Evolutionary conservation across 495 filamentous ascomycete genomes (phyloP), one percentile per base, ranked within the genome.

Genomic region (Podospora pseudocomata): DNA sequence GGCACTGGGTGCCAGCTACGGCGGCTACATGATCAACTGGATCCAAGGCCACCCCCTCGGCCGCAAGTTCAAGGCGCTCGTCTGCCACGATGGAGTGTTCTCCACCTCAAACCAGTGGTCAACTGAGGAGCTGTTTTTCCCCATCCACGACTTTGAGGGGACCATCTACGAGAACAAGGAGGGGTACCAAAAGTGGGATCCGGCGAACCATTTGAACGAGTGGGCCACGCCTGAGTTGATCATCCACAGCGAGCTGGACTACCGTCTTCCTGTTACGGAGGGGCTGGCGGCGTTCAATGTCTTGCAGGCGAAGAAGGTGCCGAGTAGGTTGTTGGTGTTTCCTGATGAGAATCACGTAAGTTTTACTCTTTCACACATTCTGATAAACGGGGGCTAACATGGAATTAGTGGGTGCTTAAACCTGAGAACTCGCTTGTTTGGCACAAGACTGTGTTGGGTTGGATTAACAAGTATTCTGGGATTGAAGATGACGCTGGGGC

Each of bases 171-270:
- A 89, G 4, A 89, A 91, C 69, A 82, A 82, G 26, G 88, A 86
- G 55, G 86, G 84, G 9, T 98, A 93, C 84, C 86, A 87, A 68
- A 83, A 87, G 67, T 98, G 93, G 93, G 90, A 96, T 77, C 94
- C 94, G 0, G 87, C 91, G 2, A 79, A 80, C 28, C 85, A 86
- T 76, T 82, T 87, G 0, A 83, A 76, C 23, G 75, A 85, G 58
- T 97, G 94, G 94, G 83, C 85, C 1, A 98, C 94, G 6, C 94
- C 94, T 11, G 88, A 94, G 74, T 81, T 96, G 68, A 86, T 97
- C 70, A 94, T 98, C 65, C 94, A 97, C 79, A 94, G 88, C 75
- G 93, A 95, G 73, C 84, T 96, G 20, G 94, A 98, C 77, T 98
- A 97, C 76, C 86, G 94, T 18, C 80, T 98, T 39, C 91, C 93